A percentile compares a stretch with the other conserved stretches of the same genome.
Conservation (phyloP, 768 basidiomycete genomes). For the Leccinum fibrillosum region DNA sequence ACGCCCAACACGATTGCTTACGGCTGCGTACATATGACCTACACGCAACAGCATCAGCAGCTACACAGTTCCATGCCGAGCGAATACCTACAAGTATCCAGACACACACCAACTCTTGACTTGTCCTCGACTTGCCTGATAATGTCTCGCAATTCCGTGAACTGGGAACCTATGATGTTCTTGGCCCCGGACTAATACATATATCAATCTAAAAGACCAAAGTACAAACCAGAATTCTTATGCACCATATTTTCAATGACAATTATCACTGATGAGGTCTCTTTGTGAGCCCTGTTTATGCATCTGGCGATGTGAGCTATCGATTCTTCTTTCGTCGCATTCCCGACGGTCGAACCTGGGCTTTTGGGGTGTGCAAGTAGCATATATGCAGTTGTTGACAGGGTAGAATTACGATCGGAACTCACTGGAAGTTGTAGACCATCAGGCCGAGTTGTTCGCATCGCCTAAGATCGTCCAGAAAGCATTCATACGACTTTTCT, state of each 20-base stretch:
- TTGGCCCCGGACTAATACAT: slow-evolving; percentile 65
- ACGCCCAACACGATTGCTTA: slow-evolving; percentile 48
- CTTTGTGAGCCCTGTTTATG: slow-evolving; percentile 70
- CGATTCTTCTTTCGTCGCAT: slow-evolving; percentile 55
- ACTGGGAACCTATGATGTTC: slow-evolving; percentile 73
- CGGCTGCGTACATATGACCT: slow-evolving; percentile 81
- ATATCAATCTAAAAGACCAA: not conserved
- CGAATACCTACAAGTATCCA: slow-evolving; percentile 71
- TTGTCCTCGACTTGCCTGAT: slow-evolving; percentile 73
- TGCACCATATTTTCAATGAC: slow-evolving; percentile 84
- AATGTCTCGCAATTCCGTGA: slow-evolving; percentile 64
- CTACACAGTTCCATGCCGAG: not conserved
- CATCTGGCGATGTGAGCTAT: slow-evolving; percentile 64
- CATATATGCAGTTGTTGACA: not conserved
- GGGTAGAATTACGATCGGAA: slow-evolving; percentile 3
- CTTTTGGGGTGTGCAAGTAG: slow-evolving; percentile 32
- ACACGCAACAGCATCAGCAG: not conserved
- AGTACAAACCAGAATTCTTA: not conserved
- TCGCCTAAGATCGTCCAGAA: slow-evolving; percentile 76
- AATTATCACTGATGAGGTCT: slow-evolving; percentile 53
- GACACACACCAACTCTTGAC: slow-evolving; percentile 71
- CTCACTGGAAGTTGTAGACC: slow-evolving; percentile 85
- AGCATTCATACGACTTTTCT: slow-evolving; percentile 72
- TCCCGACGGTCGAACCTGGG: slow-evolving; percentile 82
- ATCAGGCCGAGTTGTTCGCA: slow-evolving; percentile 73